Conservation (phyloP, 495 filamentous ascomycete species). For the Hypoxylon lienhwacheense region DNA sequence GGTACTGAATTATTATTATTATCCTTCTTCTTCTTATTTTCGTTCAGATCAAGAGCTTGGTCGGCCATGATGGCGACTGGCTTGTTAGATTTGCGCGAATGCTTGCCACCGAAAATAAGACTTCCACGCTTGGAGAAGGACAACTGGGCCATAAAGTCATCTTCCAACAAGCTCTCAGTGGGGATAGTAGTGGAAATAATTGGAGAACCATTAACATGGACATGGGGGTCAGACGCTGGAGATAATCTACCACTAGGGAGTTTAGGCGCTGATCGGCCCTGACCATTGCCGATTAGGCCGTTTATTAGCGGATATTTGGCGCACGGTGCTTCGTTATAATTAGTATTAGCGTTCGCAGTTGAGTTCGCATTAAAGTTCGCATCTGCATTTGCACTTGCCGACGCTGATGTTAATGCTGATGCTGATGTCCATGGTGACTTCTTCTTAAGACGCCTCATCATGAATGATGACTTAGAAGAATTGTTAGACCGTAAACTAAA, state of each 20-base stretch:
- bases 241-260: conserved; percentile 28
- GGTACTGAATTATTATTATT: no score
- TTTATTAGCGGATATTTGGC: conserved; percentile 33
- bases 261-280: conserved; percentile 31
- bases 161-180: conserved; percentile 54
- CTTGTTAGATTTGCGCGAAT: conserved; percentile 36
- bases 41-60: no score
- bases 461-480: conserved; percentile 28
- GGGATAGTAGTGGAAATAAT: conserved; percentile 56
- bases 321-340: conserved; percentile 19
- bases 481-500: conserved; percentile 44
- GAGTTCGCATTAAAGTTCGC: no score
- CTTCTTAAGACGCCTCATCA: conserved; percentile 42
- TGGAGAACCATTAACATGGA: no score
- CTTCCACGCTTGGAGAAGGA: conserved; percentile 65
- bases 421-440: no score
- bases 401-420: no score
- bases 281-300: no score
- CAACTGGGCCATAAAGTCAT: conserved; percentile 51
- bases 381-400: no score
- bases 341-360: no score
- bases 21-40: no score
- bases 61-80: conserved; percentile 26
- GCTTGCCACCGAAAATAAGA: conserved; percentile 62
- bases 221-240: conserved; percentile 27